Evolutionary conservation across 805 yeast genomes (phyloP).

Genomic region (Torulaspora delbrueckii): DNA sequence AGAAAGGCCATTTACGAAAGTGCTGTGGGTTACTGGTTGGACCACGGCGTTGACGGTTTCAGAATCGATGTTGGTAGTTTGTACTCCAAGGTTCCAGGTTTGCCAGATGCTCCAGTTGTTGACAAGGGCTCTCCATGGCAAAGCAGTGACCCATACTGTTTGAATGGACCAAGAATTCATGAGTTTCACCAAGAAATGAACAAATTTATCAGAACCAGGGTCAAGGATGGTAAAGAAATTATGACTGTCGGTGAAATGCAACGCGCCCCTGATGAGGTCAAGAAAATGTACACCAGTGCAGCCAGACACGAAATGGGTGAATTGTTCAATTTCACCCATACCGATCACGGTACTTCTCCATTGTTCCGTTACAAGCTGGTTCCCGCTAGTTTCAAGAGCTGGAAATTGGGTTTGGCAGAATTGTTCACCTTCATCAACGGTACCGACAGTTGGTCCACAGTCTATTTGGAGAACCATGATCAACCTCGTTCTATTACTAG

Average conservation of each 20-base stretch:
- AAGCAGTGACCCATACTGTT: conserved; percentile 34
- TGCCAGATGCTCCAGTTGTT: conserved; percentile 46
- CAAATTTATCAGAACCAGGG: conserved; percentile 37
- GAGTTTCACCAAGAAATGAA: conserved; percentile 53
- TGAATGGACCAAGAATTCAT: conserved; percentile 53
- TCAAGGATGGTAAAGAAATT: conserved; percentile 38
- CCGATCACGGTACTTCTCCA: conserved; percentile 38
- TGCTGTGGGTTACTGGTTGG: conserved; percentile 51
- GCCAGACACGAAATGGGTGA: conserved; percentile 39
- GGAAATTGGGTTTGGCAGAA: conserved; percentile 39
- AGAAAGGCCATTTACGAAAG: conserved; percentile 39
- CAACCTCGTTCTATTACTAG: conserved; percentile 51
- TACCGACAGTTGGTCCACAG: conserved; percentile 55
- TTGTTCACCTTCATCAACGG: conserved; percentile 41
- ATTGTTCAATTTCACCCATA: conserved; percentile 38
- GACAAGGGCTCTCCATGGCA: conserved; percentile 41
- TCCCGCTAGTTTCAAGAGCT: conserved; percentile 37
- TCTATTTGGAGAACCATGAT: conserved; percentile 55
- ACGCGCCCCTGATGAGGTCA: conserved; percentile 39
- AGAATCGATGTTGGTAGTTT: conserved; percentile 53
- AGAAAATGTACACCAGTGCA: conserved; percentile 41
- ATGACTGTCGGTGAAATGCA: conserved; percentile 59
- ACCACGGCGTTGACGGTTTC: conserved; percentile 55
- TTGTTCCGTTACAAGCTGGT: conserved; percentile 36
- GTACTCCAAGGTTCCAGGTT: conserved; percentile 45